Evolutionary conservation across 345 rosid genomes (phyloP).

Genomic region (Eucalyptus decipiens): DNA sequence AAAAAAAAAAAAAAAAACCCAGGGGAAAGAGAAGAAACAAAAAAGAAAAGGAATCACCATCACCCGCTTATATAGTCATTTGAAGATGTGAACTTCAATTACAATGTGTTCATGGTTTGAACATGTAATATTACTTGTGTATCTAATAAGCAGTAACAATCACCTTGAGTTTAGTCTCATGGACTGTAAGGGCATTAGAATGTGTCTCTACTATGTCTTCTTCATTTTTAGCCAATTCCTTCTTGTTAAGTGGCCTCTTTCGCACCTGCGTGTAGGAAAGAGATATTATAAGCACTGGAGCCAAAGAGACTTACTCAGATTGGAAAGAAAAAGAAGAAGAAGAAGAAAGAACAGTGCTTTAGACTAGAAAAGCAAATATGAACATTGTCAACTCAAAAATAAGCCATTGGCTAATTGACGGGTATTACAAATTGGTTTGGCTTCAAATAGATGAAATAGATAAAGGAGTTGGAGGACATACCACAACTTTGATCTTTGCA

Average conservation of each 20-base stretch:
- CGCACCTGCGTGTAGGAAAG: conserved; percentile 53
- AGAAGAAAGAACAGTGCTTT: background rate
- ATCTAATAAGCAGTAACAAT: background rate
- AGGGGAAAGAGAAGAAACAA: background rate
- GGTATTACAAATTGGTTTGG: background rate
- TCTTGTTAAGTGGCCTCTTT: conserved; percentile 93
- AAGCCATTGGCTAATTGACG: background rate
- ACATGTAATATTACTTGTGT: background rate
- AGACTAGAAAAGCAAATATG: background rate
- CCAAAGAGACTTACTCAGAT: background rate
- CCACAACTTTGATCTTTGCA: conserved; percentile 99
- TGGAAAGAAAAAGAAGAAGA: background rate
- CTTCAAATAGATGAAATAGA: background rate
- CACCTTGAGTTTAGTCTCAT: conserved; percentile 96
- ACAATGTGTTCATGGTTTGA: background rate
- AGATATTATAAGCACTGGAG: background rate
- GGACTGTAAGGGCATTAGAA: conserved; percentile 69
- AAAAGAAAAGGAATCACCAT: background rate
- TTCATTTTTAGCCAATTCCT: conserved; percentile 87
- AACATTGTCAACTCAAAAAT: background rate
- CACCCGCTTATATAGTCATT: background rate
- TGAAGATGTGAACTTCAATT: background rate
- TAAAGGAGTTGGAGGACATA: conserved; percentile 14
- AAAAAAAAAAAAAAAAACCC: background rate
- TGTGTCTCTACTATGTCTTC: conserved; percentile 83